A percentile compares a stretch with the other conserved stretches of the same genome.
These are phyloP conservation scores for Graphium sp. DNA, from an alignment of 2,329 filamentous ascomycete genomes.

Conservation along the genomic window DNA sequence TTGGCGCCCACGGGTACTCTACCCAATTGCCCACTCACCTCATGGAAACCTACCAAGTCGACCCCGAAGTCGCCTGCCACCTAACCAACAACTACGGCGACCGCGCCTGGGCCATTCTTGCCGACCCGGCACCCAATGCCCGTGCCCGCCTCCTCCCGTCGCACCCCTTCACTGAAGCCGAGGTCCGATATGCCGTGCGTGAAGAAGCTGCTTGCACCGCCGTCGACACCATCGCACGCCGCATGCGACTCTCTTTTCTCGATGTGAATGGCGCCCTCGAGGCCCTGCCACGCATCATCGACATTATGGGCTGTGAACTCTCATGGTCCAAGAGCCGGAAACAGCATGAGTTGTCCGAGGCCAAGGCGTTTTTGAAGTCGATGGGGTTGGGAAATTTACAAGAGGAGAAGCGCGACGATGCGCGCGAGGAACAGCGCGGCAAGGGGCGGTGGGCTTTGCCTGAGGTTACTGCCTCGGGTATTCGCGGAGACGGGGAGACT, in stretches of 20 bases:
- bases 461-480: too few relatives aligned
- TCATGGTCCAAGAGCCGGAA: slow-evolving; percentile 44
- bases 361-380: slow-evolving; percentile 22
- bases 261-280: slow-evolving; percentile 56
- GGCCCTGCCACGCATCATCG: slow-evolving; percentile 52
- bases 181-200: slow-evolving; percentile 54
- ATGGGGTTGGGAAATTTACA: slow-evolving; percentile 25
- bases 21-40: slow-evolving; percentile 15
- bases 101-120: slow-evolving; percentile 55
- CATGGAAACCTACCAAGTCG: slow-evolving; percentile 17
- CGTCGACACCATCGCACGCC: slow-evolving; percentile 52
- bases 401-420: slow-evolving; percentile 9
- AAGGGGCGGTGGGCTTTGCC: too few relatives aligned
- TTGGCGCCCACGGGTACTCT: slow-evolving; percentile 59
- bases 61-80: slow-evolving; percentile 21
- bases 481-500: too few relatives aligned
- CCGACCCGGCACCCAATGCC: slow-evolving; percentile 27
- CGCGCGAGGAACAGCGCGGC: too few relatives aligned
- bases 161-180: slow-evolving; percentile 60
- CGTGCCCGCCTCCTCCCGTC: slow-evolving; percentile 45
- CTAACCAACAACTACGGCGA: slow-evolving; percentile 24
- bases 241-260: slow-evolving; percentile 59
- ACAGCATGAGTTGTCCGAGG: slow-evolving; percentile 37
- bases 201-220: slow-evolving; percentile 60
- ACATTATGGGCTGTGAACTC: slow-evolving; percentile 55